phyloP scores from a whole-genome alignment of 305 asterid genomes.

The Solanum hybrid region DNA sequence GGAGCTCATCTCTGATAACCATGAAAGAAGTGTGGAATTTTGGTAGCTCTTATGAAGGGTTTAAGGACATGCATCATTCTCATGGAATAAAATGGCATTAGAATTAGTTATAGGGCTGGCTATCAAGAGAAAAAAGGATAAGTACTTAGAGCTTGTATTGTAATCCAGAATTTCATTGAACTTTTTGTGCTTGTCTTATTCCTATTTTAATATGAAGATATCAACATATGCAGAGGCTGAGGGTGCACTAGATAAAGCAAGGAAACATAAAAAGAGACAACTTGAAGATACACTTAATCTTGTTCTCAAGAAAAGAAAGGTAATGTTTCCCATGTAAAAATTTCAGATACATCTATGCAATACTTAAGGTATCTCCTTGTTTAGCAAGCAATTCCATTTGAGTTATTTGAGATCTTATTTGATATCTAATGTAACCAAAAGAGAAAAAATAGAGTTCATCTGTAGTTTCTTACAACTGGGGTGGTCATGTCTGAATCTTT shows the following conservation, averaged over 20 bases:
- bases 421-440: neutral
- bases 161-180: neutral
- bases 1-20: neutral
- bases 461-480: neutral
- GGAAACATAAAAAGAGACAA: slow-evolving; percentile 98
- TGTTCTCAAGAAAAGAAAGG: slow-evolving; percentile 93
- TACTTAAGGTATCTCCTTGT: neutral
- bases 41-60: neutral
- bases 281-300: slow-evolving; percentile 96
- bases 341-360: neutral
- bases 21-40: neutral
- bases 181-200: neutral
- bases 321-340: slow-evolving; percentile 9
- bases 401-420: neutral
- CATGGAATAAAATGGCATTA: neutral
- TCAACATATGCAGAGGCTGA: slow-evolving; percentile 75
- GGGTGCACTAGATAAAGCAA: slow-evolving; percentile 99
- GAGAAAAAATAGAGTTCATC: neutral
- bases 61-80: neutral
- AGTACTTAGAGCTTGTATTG: neutral
- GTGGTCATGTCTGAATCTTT: neutral
- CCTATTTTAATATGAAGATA: neutral
- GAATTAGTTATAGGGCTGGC: neutral
- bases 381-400: neutral
- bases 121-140: neutral